Evolutionary conservation across 1,284 basidiomycete species (phyloP).

Genomic region (Ceratobasidium sp.): DNA sequence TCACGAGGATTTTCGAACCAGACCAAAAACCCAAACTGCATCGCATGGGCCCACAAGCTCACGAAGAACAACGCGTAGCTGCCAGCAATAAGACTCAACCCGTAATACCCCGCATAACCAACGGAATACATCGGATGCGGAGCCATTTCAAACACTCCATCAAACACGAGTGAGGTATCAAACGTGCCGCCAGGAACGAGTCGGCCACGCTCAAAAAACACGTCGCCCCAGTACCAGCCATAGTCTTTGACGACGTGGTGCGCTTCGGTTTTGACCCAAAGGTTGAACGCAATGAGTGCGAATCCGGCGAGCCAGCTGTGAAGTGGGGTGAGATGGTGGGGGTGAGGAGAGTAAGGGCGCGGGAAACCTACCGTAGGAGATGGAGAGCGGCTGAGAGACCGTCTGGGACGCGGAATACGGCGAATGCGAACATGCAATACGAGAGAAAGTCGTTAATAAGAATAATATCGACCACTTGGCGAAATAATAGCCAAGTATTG

Average conservation of each 20-base stretch:
- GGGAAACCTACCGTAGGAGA: constrained; percentile 69
- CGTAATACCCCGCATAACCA: constrained; percentile 96
- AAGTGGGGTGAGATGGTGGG: not conserved
- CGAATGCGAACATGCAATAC: constrained; percentile 95
- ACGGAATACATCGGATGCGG: constrained; percentile 96
- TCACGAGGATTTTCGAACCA: constrained; percentile 97
- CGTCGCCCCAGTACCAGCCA: constrained; percentile 98
- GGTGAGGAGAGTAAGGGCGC: too few species aligned
- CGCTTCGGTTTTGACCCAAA: constrained; percentile 98
- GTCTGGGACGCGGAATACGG: constrained; percentile 84
- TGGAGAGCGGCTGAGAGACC: constrained; percentile 80
- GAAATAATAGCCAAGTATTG: constrained; percentile 92
- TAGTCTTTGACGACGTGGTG: constrained; percentile 95
- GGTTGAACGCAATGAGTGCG: constrained; percentile 90
- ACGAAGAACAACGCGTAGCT: constrained; percentile 94
- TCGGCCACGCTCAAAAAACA: constrained; percentile 87
- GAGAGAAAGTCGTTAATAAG: constrained; percentile 96
- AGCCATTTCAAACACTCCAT: constrained; percentile 95
- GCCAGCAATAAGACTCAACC: constrained; percentile 87
- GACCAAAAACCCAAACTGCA: constrained; percentile 96
- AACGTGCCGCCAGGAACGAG: constrained; percentile 47
- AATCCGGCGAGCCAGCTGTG: constrained; percentile 87
- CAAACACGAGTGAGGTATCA: constrained; percentile 85
- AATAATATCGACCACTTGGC: constrained; percentile 94
- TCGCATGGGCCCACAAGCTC: constrained; percentile 90